Conservation (phyloP, 2,329 filamentous ascomycete species). For the Scytalidium lignicola region DNA sequence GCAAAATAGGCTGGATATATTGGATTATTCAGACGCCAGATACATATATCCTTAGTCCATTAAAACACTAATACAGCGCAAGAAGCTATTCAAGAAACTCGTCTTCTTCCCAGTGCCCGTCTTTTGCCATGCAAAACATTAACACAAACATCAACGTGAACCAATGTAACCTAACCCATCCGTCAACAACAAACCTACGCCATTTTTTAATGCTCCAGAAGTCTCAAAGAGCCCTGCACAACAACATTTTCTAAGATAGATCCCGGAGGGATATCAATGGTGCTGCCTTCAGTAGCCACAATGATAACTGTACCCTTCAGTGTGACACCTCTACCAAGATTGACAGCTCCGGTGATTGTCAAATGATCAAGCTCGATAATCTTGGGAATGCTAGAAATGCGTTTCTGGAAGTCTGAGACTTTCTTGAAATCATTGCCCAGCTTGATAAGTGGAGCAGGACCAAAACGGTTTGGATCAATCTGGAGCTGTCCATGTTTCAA, state of each 20-base stretch:
- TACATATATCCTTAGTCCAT: background rate
- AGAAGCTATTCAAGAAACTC: background rate
- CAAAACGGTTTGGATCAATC: conserved; percentile 94
- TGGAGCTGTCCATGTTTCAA: conserved; percentile 97
- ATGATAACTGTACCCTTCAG: conserved; percentile 99
- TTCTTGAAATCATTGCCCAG: conserved; percentile 99
- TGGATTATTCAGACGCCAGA: background rate
- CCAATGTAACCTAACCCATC: background rate
- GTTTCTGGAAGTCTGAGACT: conserved; percentile 93
- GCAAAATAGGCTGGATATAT: background rate
- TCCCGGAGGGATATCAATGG: conserved; percentile 94
- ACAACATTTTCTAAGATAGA: conserved; percentile 98
- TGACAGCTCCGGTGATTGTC: conserved; percentile 96
- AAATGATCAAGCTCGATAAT: conserved; percentile 91
- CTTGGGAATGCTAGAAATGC: conserved; percentile 82
- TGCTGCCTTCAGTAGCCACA: conserved; percentile 94
- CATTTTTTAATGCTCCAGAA: conserved; percentile 56
- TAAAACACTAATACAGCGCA: background rate
- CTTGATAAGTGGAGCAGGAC: conserved; percentile 96
- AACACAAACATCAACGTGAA: background rate
- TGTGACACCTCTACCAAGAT: conserved; percentile 90
- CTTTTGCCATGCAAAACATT: background rate
- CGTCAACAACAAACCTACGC: background rate
- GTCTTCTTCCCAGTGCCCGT: background rate
- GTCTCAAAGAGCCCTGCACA: conserved; percentile 88